Base-by-base conservation (phyloP, 2,329 filamentous ascomycete genomes). In the Hymenoscyphus fructigenus region DNA sequence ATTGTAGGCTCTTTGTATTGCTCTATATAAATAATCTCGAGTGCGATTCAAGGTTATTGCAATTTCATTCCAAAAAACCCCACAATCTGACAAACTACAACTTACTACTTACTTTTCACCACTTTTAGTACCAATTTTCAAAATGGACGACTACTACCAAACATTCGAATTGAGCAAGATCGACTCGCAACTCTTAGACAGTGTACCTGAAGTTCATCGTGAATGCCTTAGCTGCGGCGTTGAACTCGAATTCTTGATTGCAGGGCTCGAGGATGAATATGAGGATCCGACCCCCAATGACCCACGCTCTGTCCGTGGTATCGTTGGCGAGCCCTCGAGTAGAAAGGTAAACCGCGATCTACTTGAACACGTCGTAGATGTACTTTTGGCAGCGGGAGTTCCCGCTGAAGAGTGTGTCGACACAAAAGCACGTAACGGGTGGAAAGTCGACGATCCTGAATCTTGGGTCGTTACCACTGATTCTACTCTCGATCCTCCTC, bases 201-300 rank as follows among this genome's bases (percentile, higher is more conserved):
- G 9, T n/a, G 41, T 20, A 10, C 9, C 17, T 20, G n/a, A 44
- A 20, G 41, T 44, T 44, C 7, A 5, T 14, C 6, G n/a, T 20
- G 7, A 20, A n/a, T 10, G 10, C 17, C 53, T 56, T 5, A 58
- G 29, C 14, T 58, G 38, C 38, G 56, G 56, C 14, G 56, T 58
- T 17, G 56, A 58, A 36, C n/a, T 58, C 10, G 56, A 58, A 20
- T 32, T 58, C 14, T 17, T 34, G 26, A 36, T 58, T 36, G 56
- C 56, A 34, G 56, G 56, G 12, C 17, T 58, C 10, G 26, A 38
- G 26, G 15, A 28, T n/a, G 29, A 32, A 17, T 20, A 14, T 20
- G 12, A 20, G 9, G 56, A 58, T 23, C 56, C 56, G 5, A 32
- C 29, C 26, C 56, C 29, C 12, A 58, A 32, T 7, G 56, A 58